phyloP scores from a whole-genome alignment of 1,284 basidiomycete genomes.

The Sporisorium exsertum region DNA sequence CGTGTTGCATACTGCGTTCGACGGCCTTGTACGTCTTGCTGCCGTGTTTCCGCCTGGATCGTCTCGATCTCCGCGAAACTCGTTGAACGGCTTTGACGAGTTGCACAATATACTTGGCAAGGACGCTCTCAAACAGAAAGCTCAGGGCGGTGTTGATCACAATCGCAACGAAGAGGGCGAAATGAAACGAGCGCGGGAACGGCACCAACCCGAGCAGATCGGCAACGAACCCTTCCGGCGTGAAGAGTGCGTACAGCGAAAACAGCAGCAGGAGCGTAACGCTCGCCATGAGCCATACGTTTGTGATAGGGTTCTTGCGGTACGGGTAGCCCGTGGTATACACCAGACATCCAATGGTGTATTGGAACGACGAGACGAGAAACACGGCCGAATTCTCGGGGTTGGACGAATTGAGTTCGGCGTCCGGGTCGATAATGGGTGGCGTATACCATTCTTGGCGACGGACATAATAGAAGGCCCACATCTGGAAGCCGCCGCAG shows the following conservation, averaged over 20 bases:
- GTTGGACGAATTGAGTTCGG: slow-evolving; percentile 88
- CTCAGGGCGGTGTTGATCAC: slow-evolving; percentile 80
- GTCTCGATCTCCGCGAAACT: slow-evolving; percentile 13
- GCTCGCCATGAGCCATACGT: slow-evolving; percentile 71
- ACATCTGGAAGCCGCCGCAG: slow-evolving; percentile 84
- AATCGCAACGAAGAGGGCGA: slow-evolving; percentile 79
- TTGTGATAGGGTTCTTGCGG: slow-evolving; percentile 92
- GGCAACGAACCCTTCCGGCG: slow-evolving; percentile 76
- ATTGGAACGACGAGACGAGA: slow-evolving; percentile 96
- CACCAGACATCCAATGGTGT: slow-evolving; percentile 93
- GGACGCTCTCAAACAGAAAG: slow-evolving; percentile 78
- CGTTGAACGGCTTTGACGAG: slow-evolving; percentile 53
- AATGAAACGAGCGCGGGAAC: slow-evolving; percentile 79
- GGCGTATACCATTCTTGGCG: slow-evolving; percentile 82
- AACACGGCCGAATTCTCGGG: slow-evolving; percentile 95
- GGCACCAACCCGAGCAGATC: slow-evolving; percentile 82
- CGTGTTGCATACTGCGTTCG: slow-evolving; percentile 51
- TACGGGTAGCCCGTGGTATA: slow-evolving; percentile 99
- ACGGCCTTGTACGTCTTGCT: slow-evolving; percentile 58
- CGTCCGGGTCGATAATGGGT: slow-evolving; percentile 74
- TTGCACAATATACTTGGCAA: slow-evolving; percentile 45
- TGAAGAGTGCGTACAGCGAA: slow-evolving; percentile 64
- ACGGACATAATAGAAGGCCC: slow-evolving; percentile 90
- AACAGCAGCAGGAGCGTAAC: slow-evolving; percentile 49
- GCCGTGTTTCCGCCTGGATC: slow-evolving; percentile 28